Base-by-base conservation (phyloP, 2,329 filamentous ascomycete genomes). In the Monosporascus sp. region DNA sequence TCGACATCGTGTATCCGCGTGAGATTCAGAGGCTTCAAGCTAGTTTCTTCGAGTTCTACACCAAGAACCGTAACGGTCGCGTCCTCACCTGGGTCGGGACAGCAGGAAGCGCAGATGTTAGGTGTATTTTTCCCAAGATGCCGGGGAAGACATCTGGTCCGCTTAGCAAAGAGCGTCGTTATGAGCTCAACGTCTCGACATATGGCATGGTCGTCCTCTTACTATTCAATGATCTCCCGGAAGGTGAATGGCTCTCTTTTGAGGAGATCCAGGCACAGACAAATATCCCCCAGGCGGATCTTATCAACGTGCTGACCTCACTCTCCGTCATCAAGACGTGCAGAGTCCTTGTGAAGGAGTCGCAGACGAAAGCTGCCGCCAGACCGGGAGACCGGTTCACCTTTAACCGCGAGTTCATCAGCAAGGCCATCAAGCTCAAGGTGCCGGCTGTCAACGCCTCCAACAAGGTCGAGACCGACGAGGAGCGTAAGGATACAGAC, bases 161-260 rank as follows among this genome's bases (percentile, higher is more conserved):
- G 0, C 67, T 86, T 22, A 77, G 80, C 53, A 83, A 80, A 53
- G 85, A 88, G 58, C 80, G 88, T 37, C 85, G 87, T 37, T 93
- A 97, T 65, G 94, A 99, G 63, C 76, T 99, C 52, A 96, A 91
- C 56, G 91, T 96, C 20, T 88, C 91, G 1, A 97, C 94, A 0
- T 94, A 94, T 67, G 90, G 86, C 62, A 96, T 97, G 89, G 75
- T 97, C 20, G 85, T 97, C 24, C 72, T 99, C 20, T 70, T 96
- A 45, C 81, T 97, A 0, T 99, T 97, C 78, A 97, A 97, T 64
- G 84, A 93, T 38, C 64, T 95, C 0, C 67, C 67, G 2, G 75
- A 80, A 6, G 76, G 68, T 31, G 71, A 76, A 58, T 75, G 70
- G 47, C 68, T 86, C 17, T 73, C 76, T 0, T 82, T 84, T 51